These are phyloP conservation scores for Pestalotiopsis sp. DNA, from an alignment of 2,329 filamentous ascomycete species.

Conservation along the genomic window DNA sequence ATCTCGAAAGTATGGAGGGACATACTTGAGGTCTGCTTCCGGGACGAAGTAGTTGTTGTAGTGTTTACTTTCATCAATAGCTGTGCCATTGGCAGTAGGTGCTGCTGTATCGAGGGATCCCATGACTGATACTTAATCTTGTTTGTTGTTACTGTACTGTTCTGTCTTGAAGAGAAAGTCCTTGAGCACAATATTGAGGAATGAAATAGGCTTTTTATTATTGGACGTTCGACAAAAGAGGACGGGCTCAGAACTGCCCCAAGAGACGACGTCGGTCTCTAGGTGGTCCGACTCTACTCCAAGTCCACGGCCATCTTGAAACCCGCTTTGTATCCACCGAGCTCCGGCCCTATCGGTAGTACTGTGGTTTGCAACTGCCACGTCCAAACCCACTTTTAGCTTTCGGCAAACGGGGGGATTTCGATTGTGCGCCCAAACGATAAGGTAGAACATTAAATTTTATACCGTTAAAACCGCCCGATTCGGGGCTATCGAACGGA, in stretches of 20 bases:
- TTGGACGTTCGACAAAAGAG: background rate
- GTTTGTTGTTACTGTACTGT: background rate
- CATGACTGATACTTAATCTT: background rate
- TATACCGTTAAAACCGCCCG: no score
- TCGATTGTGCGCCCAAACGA: no score
- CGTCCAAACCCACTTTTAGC: no score
- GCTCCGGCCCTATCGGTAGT: background rate
- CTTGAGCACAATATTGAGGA: background rate
- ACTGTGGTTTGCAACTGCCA: no score
- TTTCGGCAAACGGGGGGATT: no score
- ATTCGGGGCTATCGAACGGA: no score
- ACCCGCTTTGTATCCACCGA: background rate
- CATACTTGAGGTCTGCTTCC: slow-evolving; percentile 18
- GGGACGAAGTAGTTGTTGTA: slow-evolving; percentile 20
- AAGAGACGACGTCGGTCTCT: background rate
- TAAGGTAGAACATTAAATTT: no score
- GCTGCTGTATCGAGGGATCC: background rate
- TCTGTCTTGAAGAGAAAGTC: background rate
- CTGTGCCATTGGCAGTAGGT: background rate
- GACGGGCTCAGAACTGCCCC: no score
- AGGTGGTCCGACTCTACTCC: background rate
- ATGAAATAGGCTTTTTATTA: background rate
- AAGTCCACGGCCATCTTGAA: background rate
- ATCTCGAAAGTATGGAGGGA: slow-evolving; percentile 20
- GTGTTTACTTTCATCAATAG: background rate